Base-by-base conservation (phyloP, 805 yeast species). In the Ogataea populi-albae region DNA sequence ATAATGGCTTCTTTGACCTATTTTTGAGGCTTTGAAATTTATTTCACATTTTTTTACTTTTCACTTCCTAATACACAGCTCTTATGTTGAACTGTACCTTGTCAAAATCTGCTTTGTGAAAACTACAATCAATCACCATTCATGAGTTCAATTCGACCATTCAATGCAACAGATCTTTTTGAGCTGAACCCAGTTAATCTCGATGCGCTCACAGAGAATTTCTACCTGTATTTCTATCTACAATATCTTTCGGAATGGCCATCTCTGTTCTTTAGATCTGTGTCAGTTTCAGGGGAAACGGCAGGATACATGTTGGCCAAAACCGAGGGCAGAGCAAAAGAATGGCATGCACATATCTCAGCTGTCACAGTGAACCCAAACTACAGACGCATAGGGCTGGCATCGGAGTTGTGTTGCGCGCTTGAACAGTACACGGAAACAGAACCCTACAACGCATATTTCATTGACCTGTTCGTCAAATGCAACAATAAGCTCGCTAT, bases 281-380 rank as follows among this genome's bases (percentile, higher is more conserved):
- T 49, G 2, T 57, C 61, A n/a, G 44, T 55, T 9, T 31, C 46
- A 4, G 50, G 47, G 14, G 61, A 57, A 30, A 63, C 67, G 19
- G 68, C 85, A 22, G 91, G 89, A 1, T 83, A 84, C 55, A 81
- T 93, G 95, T 78, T 93, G 78, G 98, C 94, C n/a, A 93, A 93
- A 59, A 81, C 95, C 1, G 98, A 93, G 58, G 98, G 98, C 0
- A 68, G 68, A 23, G 77, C 72, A 4, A 76, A 71, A 30, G 93
- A 88, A 41, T 91, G 97, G 96, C 99, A 93, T 55, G 77, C 95
- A 1, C 99, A 93, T 59, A 88, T 93, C 32, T 87, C 98, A 0
- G 98, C 98, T 0, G 96, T 93, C 3, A 88, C 98, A 0, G 83
- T 93, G 1, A 82, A 83, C 40, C 81, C 86, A 9, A 80, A 77